Evolutionary conservation across 371 early-diverging fungal species (phyloP), one percentile per base, ranked within the genome.

Genomic region (Apophysomyces ossiformis): DNA sequence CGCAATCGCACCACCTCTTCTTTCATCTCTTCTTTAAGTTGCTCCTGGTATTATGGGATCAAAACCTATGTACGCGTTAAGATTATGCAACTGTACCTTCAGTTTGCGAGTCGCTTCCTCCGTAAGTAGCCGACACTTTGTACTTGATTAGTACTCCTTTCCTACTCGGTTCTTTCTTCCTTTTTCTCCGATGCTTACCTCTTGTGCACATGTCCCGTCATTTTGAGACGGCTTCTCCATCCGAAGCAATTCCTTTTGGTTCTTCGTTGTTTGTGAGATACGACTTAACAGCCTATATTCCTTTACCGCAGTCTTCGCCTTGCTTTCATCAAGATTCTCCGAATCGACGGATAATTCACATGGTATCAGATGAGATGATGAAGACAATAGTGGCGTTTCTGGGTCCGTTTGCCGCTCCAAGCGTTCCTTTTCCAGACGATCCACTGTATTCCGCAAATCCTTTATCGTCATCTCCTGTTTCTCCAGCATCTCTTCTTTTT

Each of bases 401-500:
- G 67, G 62, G 32, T 62, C 62, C 7, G 45, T 21, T 21, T 50
- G 44, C 41, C 61, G 15, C 32, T 61, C 61, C 15, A 26, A 26
- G 21, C 44, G 44, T 45, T 61, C 61, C 46, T 61, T 61, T 36
- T 61, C 61, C 26, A 61, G 32, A 37, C 9, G 58, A 15, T 63
- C 60, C 5, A 59, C 43, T 58, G 61, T 64, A 21, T 38, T 64
- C 61, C 73, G 71, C 32, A 81, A 61, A 13, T 64, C 70, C 16
- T 78, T 59, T 13, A 81, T 45, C 43, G 71, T 45, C 12, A 63
- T 58, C 35, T 80, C 70, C 32, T 73, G 70, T 57, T 76, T 66
- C 12, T 64, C 67, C 35, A 77, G 36, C 32, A 63, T 12, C 45
- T 66, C 59, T 18, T 66, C 62, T 50, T 64, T 57, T n/a, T 70